Base-by-base conservation (phyloP, 2,329 filamentous ascomycete genomes). In the Pseudogymnoascus sp. region DNA sequence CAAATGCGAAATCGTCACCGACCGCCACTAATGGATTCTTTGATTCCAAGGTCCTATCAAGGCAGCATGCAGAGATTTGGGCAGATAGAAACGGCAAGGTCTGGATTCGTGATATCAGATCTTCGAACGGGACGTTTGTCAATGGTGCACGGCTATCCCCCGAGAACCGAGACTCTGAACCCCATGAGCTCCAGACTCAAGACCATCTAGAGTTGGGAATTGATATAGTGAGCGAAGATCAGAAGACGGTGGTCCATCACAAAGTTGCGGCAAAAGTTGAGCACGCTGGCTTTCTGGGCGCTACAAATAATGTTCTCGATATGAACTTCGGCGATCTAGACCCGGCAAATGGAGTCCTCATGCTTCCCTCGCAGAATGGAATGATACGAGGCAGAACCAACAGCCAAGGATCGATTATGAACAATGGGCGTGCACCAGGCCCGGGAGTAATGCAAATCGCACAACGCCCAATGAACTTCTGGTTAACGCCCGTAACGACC, bases 211-310 rank as follows among this genome's bases (percentile, higher is more conserved):
- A 99, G 73, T 82, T 99, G 37, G 95, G 95, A 63, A 99, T 99
- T 70, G 95, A 99, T 73, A 99, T 99, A 72, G 93, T 99, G 61
- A 96, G 91, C 75, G 95, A 99, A 75, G 95, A 99, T 74, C 93
- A 97, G 75, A 97, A 96, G 78, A 97, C 93, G 0, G 92, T 99
- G 28, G 93, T 99, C 12, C 95, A 99, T 73, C 95, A 97, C 79
- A 99, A 99, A 74, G 95, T 99, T 59, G 93, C 93, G 18, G 93
- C 95, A 63, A 96, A 96, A 74, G 92, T 99, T 63, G 95, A 99
- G 75, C 91, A 97, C 77, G 92, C 95, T 40, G 95, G 95, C 5
- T 88, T 93, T 67, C 84, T 93, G 66, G 87, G 84, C 49, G 84
- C 88, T 9, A 84, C 86, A 7, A 90, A 84, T 69, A 96, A 90